Evolutionary conservation across 2,329 filamentous ascomycete species (phyloP).

Genomic region (Trichoderma gracile): DNA sequence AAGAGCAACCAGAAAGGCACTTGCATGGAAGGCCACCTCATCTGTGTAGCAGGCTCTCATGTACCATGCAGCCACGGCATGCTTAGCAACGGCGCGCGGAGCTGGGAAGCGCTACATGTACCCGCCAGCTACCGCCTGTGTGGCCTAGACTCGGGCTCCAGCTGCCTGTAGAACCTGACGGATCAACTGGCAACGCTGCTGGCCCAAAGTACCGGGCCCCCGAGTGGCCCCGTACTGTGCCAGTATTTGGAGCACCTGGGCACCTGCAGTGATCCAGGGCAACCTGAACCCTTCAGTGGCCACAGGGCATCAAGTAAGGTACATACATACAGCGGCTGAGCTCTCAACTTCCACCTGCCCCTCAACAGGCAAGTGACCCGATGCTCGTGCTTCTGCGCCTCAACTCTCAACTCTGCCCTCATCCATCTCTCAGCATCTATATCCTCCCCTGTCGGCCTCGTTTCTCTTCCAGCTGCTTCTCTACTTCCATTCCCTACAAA

Average conservation of each 20-base stretch:
- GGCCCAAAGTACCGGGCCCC: neutral
- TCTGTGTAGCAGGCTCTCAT: too few relatives aligned
- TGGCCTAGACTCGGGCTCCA: too few relatives aligned
- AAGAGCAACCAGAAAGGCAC: too few relatives aligned
- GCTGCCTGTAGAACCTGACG: neutral
- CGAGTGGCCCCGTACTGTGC: neutral
- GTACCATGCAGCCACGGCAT: neutral
- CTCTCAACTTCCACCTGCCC: too few relatives aligned
- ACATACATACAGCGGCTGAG: neutral
- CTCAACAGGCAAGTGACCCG: neutral
- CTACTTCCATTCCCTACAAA: too few relatives aligned
- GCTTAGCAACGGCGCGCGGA: neutral
- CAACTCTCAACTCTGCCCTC: neutral
- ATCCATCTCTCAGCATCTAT: neutral
- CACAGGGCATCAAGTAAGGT: too few relatives aligned
- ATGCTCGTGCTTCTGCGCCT: neutral
- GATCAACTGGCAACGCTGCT: neutral
- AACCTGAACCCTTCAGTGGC: too few relatives aligned
- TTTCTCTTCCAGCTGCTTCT: neutral
- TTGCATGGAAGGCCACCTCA: too few relatives aligned
- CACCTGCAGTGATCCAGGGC: too few relatives aligned
- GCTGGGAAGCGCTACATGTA: neutral
- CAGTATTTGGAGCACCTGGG: too few relatives aligned
- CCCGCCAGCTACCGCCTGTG: too few relatives aligned
- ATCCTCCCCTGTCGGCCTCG: neutral